A percentile compares a stretch with the other conserved stretches of the same genome.
Evolutionary conservation across 2,329 filamentous ascomycete species (phyloP).

Genomic region (Ascochyta fabae): DNA sequence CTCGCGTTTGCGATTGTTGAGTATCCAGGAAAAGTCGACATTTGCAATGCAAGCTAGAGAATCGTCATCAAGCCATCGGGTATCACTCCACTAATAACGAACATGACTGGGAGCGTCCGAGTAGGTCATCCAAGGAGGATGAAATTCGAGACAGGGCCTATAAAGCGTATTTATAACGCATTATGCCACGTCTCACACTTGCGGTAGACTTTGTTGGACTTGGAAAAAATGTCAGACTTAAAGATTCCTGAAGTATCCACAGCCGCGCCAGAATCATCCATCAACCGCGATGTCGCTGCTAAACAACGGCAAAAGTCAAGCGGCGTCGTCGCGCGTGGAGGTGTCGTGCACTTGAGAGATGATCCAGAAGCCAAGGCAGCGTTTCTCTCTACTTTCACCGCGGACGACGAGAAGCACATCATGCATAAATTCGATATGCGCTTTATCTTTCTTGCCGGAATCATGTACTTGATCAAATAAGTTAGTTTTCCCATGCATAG

Average conservation of each 20-base stretch:
- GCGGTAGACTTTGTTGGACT: too few species aligned
- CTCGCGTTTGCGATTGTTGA: background rate
- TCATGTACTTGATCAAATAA: slow-evolving; percentile 36
- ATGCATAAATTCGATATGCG: slow-evolving; percentile 33
- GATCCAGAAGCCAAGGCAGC: slow-evolving; percentile 29
- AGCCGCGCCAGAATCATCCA: slow-evolving; percentile 2
- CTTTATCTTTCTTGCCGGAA: slow-evolving; percentile 29
- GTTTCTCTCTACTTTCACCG: slow-evolving; percentile 29
- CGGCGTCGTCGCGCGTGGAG: slow-evolving; percentile 17
- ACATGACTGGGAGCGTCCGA: slow-evolving; percentile 6
- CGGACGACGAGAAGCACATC: slow-evolving; percentile 31
- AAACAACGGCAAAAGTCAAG: slow-evolving; percentile 18
- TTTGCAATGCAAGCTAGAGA: slow-evolving; percentile 21
- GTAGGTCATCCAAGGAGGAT: background rate
- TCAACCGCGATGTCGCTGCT: slow-evolving; percentile 21
- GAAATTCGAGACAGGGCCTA: background rate
- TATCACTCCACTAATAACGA: slow-evolving; percentile 11
- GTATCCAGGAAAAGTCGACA: background rate
- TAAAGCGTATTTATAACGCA: background rate
- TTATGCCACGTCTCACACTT: too few species aligned
- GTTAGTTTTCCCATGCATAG: slow-evolving; percentile 2
- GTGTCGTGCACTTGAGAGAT: slow-evolving; percentile 25
- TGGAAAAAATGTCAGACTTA: background rate
- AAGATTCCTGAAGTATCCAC: slow-evolving; percentile 11
- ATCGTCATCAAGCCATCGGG: slow-evolving; percentile 13